Conservation (phyloP, 1,284 basidiomycete species). For the Trichosporon coremiiforme region DNA sequence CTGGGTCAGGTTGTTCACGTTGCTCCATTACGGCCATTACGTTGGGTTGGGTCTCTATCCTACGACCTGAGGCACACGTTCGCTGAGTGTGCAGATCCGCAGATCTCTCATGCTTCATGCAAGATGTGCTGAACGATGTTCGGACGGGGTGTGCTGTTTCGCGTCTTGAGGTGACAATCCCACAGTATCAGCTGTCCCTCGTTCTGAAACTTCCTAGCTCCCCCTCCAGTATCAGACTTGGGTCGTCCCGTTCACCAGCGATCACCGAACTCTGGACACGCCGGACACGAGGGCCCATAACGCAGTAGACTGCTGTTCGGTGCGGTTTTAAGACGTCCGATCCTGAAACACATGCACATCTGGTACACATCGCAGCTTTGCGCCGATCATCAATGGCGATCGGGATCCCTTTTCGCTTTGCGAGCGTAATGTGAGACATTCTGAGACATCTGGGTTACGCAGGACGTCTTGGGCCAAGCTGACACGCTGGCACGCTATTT, state of each 20-base stretch:
- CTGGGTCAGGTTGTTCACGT: background rate
- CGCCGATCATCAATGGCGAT: background rate
- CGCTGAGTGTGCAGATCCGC: background rate
- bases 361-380: background rate
- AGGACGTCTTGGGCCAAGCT: background rate
- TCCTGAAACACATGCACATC: conserved; percentile 1
- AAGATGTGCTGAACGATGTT: too few relatives aligned
- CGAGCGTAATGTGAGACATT: background rate
- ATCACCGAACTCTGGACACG: too few relatives aligned
- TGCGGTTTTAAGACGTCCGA: background rate
- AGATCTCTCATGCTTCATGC: too few relatives aligned
- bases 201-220: too few relatives aligned
- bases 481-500: too few relatives aligned
- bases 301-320: too few relatives aligned
- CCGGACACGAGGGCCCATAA: too few relatives aligned
- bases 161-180: too few relatives aligned
- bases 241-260: too few relatives aligned
- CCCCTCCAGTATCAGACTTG: too few relatives aligned
- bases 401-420: background rate
- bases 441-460: background rate
- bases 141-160: too few relatives aligned
- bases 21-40: background rate
- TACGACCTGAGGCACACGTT: background rate
- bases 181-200: too few relatives aligned
- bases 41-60: background rate